Evolutionary conservation across 805 yeast genomes (phyloP).

Genomic region (Metschnikowia baotianmanensis): DNA sequence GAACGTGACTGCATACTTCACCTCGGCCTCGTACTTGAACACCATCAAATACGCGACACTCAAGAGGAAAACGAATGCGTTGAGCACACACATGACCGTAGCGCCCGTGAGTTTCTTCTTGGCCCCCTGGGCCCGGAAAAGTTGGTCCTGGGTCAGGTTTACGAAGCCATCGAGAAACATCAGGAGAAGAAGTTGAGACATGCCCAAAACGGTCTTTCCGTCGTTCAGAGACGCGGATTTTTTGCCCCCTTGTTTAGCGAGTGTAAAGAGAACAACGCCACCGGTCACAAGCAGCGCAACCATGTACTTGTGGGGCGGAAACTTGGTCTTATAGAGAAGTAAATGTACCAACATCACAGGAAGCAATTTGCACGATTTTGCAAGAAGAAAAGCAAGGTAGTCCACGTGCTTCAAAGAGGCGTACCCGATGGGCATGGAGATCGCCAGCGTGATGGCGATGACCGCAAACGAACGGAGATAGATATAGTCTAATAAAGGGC

Average conservation of each 20-base stretch:
- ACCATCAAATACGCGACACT: slow-evolving; percentile 48
- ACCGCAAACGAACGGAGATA: slow-evolving; percentile 39
- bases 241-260: slow-evolving; percentile 40
- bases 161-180: slow-evolving; percentile 87
- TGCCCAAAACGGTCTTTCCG: slow-evolving; percentile 52
- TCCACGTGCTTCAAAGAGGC: slow-evolving; percentile 79
- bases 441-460: slow-evolving; percentile 70
- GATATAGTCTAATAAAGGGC: slow-evolving; percentile 13
- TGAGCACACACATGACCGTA: slow-evolving; percentile 75
- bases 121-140: slow-evolving; percentile 48
- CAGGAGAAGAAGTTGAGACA: slow-evolving; percentile 55
- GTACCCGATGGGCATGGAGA: slow-evolving; percentile 82
- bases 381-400: slow-evolving; percentile 77
- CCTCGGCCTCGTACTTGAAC: slow-evolving; percentile 45
- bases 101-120: slow-evolving; percentile 63
- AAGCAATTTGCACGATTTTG: slow-evolving; percentile 89
- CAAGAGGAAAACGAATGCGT: slow-evolving; percentile 43
- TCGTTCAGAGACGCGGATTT: slow-evolving; percentile 29
- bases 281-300: slow-evolving; percentile 77
- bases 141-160: slow-evolving; percentile 87
- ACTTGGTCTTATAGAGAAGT: slow-evolving; percentile 62
- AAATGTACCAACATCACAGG: slow-evolving; percentile 92
- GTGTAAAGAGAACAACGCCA: slow-evolving; percentile 81
- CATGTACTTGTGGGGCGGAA: slow-evolving; percentile 71
- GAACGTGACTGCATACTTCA: slow-evolving; percentile 48